Conservation (phyloP, 1,284 basidiomycete species). For the Pseudozyma flocculosa region DNA sequence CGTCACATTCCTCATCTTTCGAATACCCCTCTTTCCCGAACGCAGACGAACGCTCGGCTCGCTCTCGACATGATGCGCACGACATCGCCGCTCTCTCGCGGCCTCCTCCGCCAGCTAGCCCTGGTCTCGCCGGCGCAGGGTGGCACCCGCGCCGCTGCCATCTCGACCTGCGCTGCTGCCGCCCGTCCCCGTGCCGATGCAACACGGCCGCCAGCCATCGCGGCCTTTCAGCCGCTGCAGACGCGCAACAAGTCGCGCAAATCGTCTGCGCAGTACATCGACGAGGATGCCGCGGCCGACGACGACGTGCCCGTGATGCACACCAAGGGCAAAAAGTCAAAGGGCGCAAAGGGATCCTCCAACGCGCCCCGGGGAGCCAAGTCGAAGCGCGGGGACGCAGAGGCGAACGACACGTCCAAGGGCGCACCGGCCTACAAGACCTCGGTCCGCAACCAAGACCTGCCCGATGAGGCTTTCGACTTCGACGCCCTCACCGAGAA, state of each 20-base stretch:
- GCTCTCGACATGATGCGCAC: too few relatives aligned
- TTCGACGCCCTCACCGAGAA: conserved; percentile 22
- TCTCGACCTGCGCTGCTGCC: too few relatives aligned
- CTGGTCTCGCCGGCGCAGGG: too few relatives aligned
- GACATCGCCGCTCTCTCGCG: too few relatives aligned
- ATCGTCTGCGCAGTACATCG: conserved; percentile 30
- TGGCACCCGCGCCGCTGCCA: too few relatives aligned
- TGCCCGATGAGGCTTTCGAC: conserved; percentile 45
- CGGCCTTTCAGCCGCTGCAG: neutral
- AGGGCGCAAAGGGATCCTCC: conserved; percentile 17
- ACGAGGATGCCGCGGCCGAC: conserved; percentile 17
- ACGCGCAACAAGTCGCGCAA: conserved; percentile 26
- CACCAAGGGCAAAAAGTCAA: conserved; percentile 47
- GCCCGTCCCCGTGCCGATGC: too few relatives aligned
- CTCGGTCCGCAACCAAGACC: conserved; percentile 29
- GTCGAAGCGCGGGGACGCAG: conserved; percentile 24
- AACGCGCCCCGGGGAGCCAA: conserved; percentile 16
- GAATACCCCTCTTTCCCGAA: too few relatives aligned
- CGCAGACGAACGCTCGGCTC: too few relatives aligned
- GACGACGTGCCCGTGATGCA: conserved; percentile 50
- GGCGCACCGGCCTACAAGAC: conserved; percentile 15
- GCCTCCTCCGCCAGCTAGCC: too few relatives aligned
- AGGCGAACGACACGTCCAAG: conserved; percentile 7
- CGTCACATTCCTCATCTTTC: too few relatives aligned
- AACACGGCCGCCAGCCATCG: too few relatives aligned